Evolutionary conservation across 2,329 filamentous ascomycete species (phyloP), one percentile per base, ranked within the genome.

Genomic region (Neonectria ditissima): DNA sequence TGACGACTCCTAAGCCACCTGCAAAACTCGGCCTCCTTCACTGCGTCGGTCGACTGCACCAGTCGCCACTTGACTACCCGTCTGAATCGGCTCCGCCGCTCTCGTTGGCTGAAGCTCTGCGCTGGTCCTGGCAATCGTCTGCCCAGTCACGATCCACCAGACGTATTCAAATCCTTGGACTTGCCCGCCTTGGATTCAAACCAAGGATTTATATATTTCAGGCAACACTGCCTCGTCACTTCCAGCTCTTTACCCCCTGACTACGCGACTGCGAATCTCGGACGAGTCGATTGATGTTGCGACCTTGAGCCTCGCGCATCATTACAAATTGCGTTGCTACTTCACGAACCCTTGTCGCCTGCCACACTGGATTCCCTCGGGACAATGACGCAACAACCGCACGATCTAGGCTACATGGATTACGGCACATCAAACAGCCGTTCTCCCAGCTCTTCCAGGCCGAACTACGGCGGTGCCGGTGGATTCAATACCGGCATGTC

Each of bases 401-500:
- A 85, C 78, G 89, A 92, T 65, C 89, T 91, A 85, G 72, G 77
- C 59, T 94, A 92, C 82, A 88, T 92, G 81, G 90, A 92, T 71
- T 91, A 92, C 72, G 80, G 86, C 63, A 79, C 79, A 43, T 75
- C 82, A 34, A 73, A 86, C 66, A 90, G 89, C 77, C 91, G 92
- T 75, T 81, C 80, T 68, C 92, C 93, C 41, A 90, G 88, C 75
- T 89, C 91, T 32, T 89, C 92, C 54, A 79, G 84, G 76, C 91
- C 92, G 65, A 84, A 82, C 60, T 87, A 86, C 67, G 80, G 60
- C 44, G 75, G 69, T 37, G 63, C 69, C 72, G 67, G 73, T 83
- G 78, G 86, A 83, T 90, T 83, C 83, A 85, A 62, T 82, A 76
- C 76, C 14, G 80, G 80, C 28, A 69, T 82, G 47, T 81, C 80